Base-by-base conservation (phyloP, 139 green algal species). In the Deuterostichococcus epilithicus region DNA sequence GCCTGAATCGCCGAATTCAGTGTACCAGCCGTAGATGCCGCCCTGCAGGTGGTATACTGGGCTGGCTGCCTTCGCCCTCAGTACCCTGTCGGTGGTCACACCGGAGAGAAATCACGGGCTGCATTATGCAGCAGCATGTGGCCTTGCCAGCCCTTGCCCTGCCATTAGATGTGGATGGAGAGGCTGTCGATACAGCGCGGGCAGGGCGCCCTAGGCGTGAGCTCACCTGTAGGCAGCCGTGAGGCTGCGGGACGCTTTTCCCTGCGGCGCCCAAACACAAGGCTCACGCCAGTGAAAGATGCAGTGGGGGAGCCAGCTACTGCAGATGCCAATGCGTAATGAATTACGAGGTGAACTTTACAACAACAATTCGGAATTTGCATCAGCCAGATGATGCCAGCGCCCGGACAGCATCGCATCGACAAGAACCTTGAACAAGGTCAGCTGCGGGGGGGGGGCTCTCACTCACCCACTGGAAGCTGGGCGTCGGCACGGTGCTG, bases 381-480 rank as follows among this genome's bases (percentile, higher is more conserved):
- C n/a, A n/a, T n/a, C n/a, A n/a, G n/a, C n/a, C n/a, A n/a, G n/a
- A n/a, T n/a, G 34, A 10, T 72, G 3, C n/a, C 34, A 26, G 34
- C 32, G 38, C n/a, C 36, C 60, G 42, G 30, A 58, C 23, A 25
- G 15, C 34, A 18, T 18, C 45, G 13, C 45, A 60, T 13, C 65
- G 22, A 37, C 32, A 37, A 15, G 30, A 33, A 38, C 35, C 5
- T 52, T 65, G 66, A 5, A 70, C 42, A 80, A 83, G 45, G 87
- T 92, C 3, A 92, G 76, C n/a, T n/a, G n/a, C n/a, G n/a, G n/a
- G n/a, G n/a, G n/a, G 30, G 78, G 85, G 22, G 86, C 68, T 2
- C 74, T 84, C 13, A 52, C 70, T 63, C 89, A 89, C 45, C 88
- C 88, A 60, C 59, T 76, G 42, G 81, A 91, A 92, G 66, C 75